Evolutionary conservation across 768 basidiomycete genomes (phyloP).

Genomic region (Boletus sp.): DNA sequence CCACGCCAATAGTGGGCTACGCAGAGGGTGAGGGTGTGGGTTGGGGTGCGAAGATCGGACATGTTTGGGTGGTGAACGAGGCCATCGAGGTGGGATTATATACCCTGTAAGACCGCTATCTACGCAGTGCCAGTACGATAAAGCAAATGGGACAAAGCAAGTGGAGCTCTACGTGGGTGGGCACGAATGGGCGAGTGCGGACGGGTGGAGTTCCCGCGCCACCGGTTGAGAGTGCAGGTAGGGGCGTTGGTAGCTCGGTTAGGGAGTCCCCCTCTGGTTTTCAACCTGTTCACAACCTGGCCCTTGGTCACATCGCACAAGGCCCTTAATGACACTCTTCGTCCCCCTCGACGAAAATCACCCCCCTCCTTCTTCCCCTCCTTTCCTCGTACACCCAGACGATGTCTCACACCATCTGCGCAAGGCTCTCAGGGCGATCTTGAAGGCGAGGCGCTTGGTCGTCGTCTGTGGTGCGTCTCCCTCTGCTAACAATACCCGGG

Average conservation of each 20-base stretch:
- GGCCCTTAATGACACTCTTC: slow-evolving; percentile 56
- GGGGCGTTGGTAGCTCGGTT: slow-evolving; percentile 8
- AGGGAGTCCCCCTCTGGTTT: slow-evolving; percentile 19
- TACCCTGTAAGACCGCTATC: neutral
- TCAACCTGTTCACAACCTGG: slow-evolving; percentile 21
- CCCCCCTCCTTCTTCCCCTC: slow-evolving; percentile 46
- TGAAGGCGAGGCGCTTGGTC: slow-evolving; percentile 81
- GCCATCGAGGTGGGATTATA: neutral
- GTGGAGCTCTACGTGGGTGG: neutral
- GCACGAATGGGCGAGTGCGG: neutral
- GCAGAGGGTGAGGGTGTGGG: slow-evolving; percentile 23
- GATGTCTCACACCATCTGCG: slow-evolving; percentile 47
- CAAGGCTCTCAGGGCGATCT: slow-evolving; percentile 59
- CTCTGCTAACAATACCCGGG: slow-evolving; percentile 12
- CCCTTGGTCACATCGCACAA: slow-evolving; percentile 26
- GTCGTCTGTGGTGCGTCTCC: slow-evolving; percentile 72
- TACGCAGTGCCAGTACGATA: slow-evolving; percentile 11
- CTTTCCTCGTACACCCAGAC: slow-evolving; percentile 51
- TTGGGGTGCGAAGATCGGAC: slow-evolving; percentile 6
- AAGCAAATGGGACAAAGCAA: slow-evolving; percentile 15
- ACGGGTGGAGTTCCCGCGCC: slow-evolving; percentile 29
- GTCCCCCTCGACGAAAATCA: slow-evolving; percentile 54
- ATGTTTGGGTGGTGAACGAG: slow-evolving; percentile 8
- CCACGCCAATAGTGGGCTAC: slow-evolving; percentile 32
- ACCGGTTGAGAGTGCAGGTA: slow-evolving; percentile 4